phyloP scores from a whole-genome alignment of 225 moss, liverwort and hornwort species.

The Antitrichia curtipendula region DNA sequence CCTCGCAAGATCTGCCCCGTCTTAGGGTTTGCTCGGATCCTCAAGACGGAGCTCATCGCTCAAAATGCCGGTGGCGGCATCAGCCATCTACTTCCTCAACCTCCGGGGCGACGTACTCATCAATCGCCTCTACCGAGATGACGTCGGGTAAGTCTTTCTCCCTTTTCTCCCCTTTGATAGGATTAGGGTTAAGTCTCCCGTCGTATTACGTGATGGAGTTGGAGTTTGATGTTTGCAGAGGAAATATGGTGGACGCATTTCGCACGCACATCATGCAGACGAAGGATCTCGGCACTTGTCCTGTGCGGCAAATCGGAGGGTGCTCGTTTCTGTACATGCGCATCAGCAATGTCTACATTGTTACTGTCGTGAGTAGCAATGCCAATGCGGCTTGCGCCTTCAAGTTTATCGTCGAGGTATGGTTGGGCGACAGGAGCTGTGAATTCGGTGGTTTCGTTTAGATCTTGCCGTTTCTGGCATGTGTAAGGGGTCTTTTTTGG shows the following conservation, averaged over 20 bases:
- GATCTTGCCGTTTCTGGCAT: not conserved
- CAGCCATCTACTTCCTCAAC: slow-evolving; percentile 61
- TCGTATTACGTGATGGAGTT: not conserved
- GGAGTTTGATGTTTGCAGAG: slow-evolving; percentile 6
- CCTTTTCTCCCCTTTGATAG: not conserved
- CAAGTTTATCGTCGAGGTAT: slow-evolving; percentile 62
- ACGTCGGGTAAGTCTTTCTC: slow-evolving; percentile 27
- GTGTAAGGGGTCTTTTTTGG: not conserved
- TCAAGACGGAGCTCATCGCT: not conserved
- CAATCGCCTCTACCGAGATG: slow-evolving; percentile 56
- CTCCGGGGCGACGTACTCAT: slow-evolving; percentile 65
- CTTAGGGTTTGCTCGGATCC: not conserved
- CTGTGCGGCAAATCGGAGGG: slow-evolving; percentile 54
- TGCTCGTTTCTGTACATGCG: slow-evolving; percentile 60
- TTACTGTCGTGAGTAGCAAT: slow-evolving; percentile 58
- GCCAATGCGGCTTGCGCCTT: slow-evolving; percentile 59
- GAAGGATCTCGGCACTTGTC: slow-evolving; percentile 58
- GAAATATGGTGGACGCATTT: slow-evolving; percentile 61
- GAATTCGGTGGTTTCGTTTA: not conserved
- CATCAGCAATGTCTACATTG: slow-evolving; percentile 65
- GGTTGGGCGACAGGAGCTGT: not conserved
- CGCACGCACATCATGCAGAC: slow-evolving; percentile 66
- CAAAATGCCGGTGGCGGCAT: slow-evolving; percentile 63
- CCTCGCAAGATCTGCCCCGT: not conserved
- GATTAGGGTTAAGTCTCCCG: not conserved